phyloP scores from a whole-genome alignment of 192 early-diverging fungal genomes.

The Oehlia diaphana region DNA sequence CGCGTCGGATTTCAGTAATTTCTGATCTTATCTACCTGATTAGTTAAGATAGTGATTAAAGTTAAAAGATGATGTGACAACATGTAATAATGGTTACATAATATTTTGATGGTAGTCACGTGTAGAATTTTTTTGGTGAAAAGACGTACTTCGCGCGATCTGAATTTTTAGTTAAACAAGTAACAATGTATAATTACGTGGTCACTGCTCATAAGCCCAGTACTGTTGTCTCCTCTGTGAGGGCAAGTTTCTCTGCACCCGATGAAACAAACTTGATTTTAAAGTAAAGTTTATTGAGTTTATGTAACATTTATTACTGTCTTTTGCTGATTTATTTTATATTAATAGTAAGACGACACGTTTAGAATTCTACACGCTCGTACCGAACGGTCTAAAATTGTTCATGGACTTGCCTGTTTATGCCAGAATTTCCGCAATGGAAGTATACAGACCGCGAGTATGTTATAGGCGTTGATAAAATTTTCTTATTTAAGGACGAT shows the following conservation, averaged over 20 bases:
- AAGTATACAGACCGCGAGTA: slow-evolving; percentile 47
- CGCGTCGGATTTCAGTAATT: no score
- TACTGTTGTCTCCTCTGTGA: slow-evolving; percentile 63
- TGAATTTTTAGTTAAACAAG: no score
- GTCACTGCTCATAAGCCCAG: slow-evolving; percentile 81
- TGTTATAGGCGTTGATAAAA: no score
- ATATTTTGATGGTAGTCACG: no score
- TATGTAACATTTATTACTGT: background rate
- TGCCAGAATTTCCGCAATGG: slow-evolving; percentile 65
- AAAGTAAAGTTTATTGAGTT: slow-evolving; percentile 49
- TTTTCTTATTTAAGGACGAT: background rate
- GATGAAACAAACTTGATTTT: slow-evolving; percentile 71
- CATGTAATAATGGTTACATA: no score
- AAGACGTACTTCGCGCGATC: no score
- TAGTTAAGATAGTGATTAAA: no score
- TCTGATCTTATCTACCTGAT: no score
- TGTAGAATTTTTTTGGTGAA: no score
- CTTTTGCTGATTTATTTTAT: background rate
- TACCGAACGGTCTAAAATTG: slow-evolving; percentile 43
- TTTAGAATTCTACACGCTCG: slow-evolving; percentile 59
- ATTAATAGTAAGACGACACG: slow-evolving; percentile 53
- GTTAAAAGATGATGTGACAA: no score
- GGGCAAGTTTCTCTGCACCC: slow-evolving; percentile 64
- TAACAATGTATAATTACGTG: slow-evolving; percentile 62
- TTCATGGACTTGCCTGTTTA: slow-evolving; percentile 63